Conservation (phyloP, 495 filamentous ascomycete genomes). For the Acidiella bohemica region DNA sequence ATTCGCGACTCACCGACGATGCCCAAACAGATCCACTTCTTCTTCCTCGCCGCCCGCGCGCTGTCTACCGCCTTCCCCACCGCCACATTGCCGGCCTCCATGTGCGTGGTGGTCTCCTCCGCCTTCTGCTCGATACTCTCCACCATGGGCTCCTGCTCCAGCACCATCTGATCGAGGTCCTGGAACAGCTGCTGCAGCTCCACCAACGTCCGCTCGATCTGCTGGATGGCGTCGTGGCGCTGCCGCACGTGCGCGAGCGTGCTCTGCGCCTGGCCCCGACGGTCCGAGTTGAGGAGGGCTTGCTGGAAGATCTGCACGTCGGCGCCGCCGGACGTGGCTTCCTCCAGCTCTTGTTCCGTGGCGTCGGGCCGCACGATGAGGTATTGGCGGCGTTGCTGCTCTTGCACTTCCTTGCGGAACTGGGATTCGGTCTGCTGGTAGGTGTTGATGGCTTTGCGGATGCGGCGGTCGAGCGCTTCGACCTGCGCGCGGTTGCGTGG, state of each 20-base stretch:
- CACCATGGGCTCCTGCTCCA: constrained; percentile 69
- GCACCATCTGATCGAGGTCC: constrained; percentile 67
- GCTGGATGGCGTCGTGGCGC: constrained; percentile 77
- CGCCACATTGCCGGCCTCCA: constrained; percentile 68
- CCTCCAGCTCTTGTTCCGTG: constrained; percentile 62
- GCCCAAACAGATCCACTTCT: constrained; percentile 96
- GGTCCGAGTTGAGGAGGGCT: constrained; percentile 55
- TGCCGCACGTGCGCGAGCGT: constrained; percentile 63
- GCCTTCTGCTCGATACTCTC: constrained; percentile 67
- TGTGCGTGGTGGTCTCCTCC: constrained; percentile 62
- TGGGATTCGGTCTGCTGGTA: constrained; percentile 66
- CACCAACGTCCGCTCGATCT: constrained; percentile 77
- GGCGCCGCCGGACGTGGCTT: constrained; percentile 57
- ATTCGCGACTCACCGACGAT: constrained; percentile 35
- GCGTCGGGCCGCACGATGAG: constrained; percentile 79
- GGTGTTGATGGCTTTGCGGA: constrained; percentile 62
- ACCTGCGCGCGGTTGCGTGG: constrained; percentile 63
- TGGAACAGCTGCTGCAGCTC: constrained; percentile 74
- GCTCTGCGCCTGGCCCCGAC: constrained; percentile 64
- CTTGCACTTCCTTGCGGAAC: constrained; percentile 63
- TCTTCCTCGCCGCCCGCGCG: constrained; percentile 66
- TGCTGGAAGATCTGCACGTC: constrained; percentile 68
- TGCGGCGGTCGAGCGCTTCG: constrained; percentile 58
- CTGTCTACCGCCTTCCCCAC: constrained; percentile 63
- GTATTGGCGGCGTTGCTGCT: constrained; percentile 77